A percentile compares a stretch with the other conserved stretches of the same genome.
phyloP scores from a whole-genome alignment of 2,329 filamentous ascomycete genomes.

The Cladosporium oxysporum region DNA sequence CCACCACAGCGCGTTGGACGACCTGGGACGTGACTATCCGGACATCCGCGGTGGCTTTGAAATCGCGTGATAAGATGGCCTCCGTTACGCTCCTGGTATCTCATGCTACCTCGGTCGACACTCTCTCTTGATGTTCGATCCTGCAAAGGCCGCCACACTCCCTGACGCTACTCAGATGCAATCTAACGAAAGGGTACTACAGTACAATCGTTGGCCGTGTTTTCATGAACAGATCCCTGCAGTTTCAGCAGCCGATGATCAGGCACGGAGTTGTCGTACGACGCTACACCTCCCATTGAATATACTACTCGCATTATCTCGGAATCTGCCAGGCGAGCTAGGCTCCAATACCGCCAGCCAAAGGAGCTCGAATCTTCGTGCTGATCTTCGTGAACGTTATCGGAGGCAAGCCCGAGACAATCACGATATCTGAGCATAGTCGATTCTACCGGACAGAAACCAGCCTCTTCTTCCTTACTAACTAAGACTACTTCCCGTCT shows the following conservation, averaged over 20 bases:
- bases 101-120: background rate
- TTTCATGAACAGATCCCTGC: background rate
- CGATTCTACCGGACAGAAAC: background rate
- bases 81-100: background rate
- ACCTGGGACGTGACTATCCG: conserved; percentile 1
- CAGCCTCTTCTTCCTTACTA: background rate
- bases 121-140: background rate
- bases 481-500: background rate
- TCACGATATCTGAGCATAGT: background rate
- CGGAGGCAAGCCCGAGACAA: background rate
- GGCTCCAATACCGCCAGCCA: background rate
- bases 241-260: background rate
- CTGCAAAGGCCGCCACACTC: background rate
- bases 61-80: background rate
- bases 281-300: background rate
- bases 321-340: background rate
- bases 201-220: background rate
- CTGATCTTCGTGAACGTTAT: background rate
- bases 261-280: background rate
- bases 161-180: background rate
- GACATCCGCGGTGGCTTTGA: background rate
- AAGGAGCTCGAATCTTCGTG: background rate
- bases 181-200: background rate
- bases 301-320: background rate
- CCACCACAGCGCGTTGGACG: background rate